A percentile compares a stretch with the other conserved stretches of the same genome.
phyloP scores from a whole-genome alignment of 768 basidiomycete genomes.

The Harrya chromipes region DNA sequence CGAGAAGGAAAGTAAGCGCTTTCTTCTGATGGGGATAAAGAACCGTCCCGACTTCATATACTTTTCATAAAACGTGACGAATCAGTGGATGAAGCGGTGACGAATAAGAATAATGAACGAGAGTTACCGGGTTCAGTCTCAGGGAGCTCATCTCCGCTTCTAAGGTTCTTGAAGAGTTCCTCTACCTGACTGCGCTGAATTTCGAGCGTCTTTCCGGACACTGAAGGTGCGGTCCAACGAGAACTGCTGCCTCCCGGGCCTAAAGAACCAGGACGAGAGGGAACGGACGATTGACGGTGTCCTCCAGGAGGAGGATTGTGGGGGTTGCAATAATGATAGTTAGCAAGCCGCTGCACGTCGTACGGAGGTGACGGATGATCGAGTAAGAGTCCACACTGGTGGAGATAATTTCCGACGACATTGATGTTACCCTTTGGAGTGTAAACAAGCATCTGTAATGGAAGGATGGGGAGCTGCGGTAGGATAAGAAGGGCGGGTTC shows the following conservation, averaged over 20 bases:
- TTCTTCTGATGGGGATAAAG: slow-evolving; percentile 99
- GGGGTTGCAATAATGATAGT: slow-evolving; percentile 80
- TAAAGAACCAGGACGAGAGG: slow-evolving; percentile 41
- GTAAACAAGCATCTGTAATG: slow-evolving; percentile 83
- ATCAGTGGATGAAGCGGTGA: slow-evolving; percentile 12
- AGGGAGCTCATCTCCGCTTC: slow-evolving; percentile 79
- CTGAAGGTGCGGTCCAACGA: slow-evolving; percentile 57
- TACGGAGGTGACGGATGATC: slow-evolving; percentile 76
- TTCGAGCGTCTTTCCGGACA: slow-evolving; percentile 77
- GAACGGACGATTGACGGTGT: slow-evolving; percentile 41
- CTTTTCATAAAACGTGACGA: slow-evolving; percentile 36
- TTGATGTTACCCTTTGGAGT: slow-evolving; percentile 92
- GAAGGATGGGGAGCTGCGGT: slow-evolving; percentile 71
- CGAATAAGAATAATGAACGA: slow-evolving; percentile 13
- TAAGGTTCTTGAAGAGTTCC: slow-evolving; percentile 86
- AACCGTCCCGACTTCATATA: slow-evolving; percentile 70
- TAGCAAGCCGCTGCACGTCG: slow-evolving; percentile 55
- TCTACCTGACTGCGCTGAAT: slow-evolving; percentile 93
- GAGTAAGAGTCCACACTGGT: slow-evolving; percentile 63
- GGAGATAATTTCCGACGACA: slow-evolving; percentile 75
- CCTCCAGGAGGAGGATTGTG: slow-evolving; percentile 81
- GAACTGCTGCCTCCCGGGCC: slow-evolving; percentile 36
- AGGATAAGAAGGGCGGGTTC: slow-evolving; percentile 18
- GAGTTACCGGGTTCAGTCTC: slow-evolving; percentile 84
- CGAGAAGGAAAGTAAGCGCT: slow-evolving; percentile 91